Percentiles rank a stretch among this genome's conserved stretches.
Conservation (phyloP, 371 early-diverging fungal genomes). For the Blyttiomyces sp. region DNA sequence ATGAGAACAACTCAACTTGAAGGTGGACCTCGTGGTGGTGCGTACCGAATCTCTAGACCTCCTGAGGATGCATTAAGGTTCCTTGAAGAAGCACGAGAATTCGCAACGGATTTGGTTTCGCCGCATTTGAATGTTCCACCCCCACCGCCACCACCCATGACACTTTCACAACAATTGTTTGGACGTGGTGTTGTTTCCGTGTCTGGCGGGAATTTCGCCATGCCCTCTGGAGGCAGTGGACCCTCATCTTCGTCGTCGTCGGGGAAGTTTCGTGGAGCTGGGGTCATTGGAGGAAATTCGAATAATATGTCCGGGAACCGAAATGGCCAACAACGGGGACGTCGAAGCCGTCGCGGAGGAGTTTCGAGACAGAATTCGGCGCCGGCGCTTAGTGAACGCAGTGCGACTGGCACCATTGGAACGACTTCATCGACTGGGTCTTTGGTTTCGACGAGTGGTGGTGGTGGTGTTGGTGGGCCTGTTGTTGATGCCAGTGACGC, state of each 20-base stretch:
- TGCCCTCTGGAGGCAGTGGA: neutral
- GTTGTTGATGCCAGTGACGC: neutral
- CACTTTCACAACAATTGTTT: neutral
- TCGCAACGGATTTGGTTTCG: slow-evolving; percentile 17
- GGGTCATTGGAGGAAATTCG: neutral
- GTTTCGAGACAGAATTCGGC: neutral
- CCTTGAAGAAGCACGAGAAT: slow-evolving; percentile 29
- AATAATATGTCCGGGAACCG: no score
- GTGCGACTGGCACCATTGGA: no score
- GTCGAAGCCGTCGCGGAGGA: neutral
- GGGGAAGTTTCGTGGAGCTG: neutral
- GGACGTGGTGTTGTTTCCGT: neutral
- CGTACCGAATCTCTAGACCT: slow-evolving; percentile 27
- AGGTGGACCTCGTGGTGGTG: slow-evolving; percentile 45
- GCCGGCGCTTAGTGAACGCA: no score
- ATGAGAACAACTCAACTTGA: slow-evolving; percentile 44
- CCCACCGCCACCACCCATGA: neutral
- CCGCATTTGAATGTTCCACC: neutral
- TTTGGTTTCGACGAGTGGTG: no score
- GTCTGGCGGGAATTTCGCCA: neutral
- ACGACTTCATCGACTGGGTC: no score
- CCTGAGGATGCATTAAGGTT: slow-evolving; percentile 38
- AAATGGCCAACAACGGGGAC: no score
- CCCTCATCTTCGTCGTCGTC: no score
- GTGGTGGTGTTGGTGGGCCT: neutral